These are phyloP conservation scores for Aurantiochytrium sp. DNA, from an alignment of 108 stramenopile genomes.

Conservation along the genomic window DNA sequence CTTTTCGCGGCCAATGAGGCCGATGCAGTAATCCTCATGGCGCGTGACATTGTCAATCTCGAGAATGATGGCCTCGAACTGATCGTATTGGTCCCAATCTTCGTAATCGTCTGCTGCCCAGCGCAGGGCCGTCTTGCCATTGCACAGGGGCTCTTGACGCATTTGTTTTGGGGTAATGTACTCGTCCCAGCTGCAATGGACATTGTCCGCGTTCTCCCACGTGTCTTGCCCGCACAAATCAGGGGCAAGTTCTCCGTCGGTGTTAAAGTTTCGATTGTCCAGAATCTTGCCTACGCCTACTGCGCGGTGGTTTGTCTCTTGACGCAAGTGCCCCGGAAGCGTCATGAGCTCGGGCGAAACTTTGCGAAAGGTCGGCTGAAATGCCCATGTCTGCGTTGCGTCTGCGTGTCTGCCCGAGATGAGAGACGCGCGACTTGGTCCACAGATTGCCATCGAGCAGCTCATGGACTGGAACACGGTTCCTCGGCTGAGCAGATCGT, in stretches of 20 bases:
- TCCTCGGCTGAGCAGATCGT: not conserved
- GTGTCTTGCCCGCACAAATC: not conserved
- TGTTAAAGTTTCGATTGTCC: not conserved
- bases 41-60: not conserved
- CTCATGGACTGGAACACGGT: not conserved
- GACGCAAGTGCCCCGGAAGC: not conserved
- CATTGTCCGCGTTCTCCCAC: not conserved
- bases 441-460: not conserved
- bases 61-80: not conserved
- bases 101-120: not conserved
- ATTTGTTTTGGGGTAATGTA: not conserved
- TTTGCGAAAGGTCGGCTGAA: not conserved
- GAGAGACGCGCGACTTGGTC: slow-evolving; percentile 12
- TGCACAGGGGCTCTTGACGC: not conserved
- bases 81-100: not conserved
- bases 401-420: slow-evolving; percentile 11
- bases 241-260: not conserved
- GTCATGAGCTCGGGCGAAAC: not conserved
- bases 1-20: not conserved
- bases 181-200: not conserved
- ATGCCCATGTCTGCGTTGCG: not conserved
- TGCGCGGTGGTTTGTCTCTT: not conserved
- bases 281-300: not conserved
- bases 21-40: not conserved
- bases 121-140: not conserved